A percentile compares a stretch with the other conserved stretches of the same genome.
Evolutionary conservation across 2,329 filamentous ascomycete genomes (phyloP).

Genomic region (Claviceps sp.): DNA sequence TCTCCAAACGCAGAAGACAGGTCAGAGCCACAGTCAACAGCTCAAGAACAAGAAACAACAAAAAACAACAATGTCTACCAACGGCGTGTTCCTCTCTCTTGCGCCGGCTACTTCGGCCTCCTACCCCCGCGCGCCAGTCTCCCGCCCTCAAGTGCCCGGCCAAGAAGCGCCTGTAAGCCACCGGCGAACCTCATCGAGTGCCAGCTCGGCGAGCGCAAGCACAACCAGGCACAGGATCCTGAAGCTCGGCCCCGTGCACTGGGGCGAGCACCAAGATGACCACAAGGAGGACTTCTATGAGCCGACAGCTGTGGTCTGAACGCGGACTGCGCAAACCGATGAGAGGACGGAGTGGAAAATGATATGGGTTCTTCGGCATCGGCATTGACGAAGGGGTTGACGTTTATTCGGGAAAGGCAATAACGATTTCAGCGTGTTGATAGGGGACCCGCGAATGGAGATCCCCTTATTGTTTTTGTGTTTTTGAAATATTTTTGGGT

Average conservation of each 20-base stretch:
- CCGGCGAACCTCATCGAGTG: constrained; percentile 38
- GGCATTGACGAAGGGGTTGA: no score
- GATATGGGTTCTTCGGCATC: no score
- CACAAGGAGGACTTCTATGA: constrained; percentile 44
- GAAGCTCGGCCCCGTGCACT: constrained; percentile 52
- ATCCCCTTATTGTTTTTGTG: no score
- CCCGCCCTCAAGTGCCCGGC: constrained; percentile 7
- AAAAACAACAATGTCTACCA: constrained; percentile 6
- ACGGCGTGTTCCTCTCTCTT: constrained; percentile 36
- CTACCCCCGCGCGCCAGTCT: constrained; percentile 33
- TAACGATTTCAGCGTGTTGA: no score
- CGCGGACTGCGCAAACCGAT: background rate
- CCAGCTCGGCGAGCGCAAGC: constrained; percentile 32
- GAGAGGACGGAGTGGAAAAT: no score
- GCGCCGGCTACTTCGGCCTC: constrained; percentile 44
- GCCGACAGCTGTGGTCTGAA: constrained; percentile 19
- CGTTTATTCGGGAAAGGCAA: no score
- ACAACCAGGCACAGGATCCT: constrained; percentile 35
- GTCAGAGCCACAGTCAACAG: no score
- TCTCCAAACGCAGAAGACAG: background rate
- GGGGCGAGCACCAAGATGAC: constrained; percentile 43
- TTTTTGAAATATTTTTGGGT: no score
- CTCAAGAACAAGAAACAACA: background rate
- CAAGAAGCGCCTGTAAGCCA: constrained; percentile 8
- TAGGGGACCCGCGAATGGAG: no score